Conservation (phyloP, 192 early-diverging fungal genomes). For the Backusella morwellensis region DNA sequence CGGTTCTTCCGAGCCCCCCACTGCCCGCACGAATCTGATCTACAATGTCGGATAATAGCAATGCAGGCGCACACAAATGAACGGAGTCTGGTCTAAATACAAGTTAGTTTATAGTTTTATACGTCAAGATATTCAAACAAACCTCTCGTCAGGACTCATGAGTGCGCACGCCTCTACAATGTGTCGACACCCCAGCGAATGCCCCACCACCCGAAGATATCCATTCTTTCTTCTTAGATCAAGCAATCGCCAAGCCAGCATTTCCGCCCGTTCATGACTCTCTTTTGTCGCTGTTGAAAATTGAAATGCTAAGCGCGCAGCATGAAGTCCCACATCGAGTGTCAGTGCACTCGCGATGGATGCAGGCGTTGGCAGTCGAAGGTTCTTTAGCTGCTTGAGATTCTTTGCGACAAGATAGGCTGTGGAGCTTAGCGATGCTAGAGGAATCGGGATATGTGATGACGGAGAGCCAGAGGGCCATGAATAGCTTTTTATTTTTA, state of each 20-base stretch:
- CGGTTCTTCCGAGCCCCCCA: constrained; percentile 19
- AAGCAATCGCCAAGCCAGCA: constrained; percentile 25
- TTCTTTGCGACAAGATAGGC: constrained; percentile 20
- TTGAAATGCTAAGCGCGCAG: constrained; percentile 27
- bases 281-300: constrained; percentile 22
- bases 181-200: constrained; percentile 38
- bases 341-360: constrained; percentile 25
- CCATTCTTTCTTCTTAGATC: constrained; percentile 26
- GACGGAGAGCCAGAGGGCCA: constrained; percentile 31
- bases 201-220: constrained; percentile 31
- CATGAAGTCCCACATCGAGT: constrained; percentile 27
- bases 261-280: constrained; percentile 32
- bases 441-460: constrained; percentile 25
- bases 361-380: constrained; percentile 24
- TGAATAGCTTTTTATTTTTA: constrained; percentile 16
- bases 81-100: constrained; percentile 26
- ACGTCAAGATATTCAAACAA: background rate
- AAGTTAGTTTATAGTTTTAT: background rate
- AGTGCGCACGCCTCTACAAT: constrained; percentile 33
- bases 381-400: constrained; percentile 10
- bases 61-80: constrained; percentile 38
- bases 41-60: constrained; percentile 24
- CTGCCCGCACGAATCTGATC: background rate
- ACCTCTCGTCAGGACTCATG: constrained; percentile 19
- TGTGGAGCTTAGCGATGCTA: constrained; percentile 25